Base-by-base conservation (phyloP, 768 basidiomycete genomes). In the Kwoniella bestiolae region DNA sequence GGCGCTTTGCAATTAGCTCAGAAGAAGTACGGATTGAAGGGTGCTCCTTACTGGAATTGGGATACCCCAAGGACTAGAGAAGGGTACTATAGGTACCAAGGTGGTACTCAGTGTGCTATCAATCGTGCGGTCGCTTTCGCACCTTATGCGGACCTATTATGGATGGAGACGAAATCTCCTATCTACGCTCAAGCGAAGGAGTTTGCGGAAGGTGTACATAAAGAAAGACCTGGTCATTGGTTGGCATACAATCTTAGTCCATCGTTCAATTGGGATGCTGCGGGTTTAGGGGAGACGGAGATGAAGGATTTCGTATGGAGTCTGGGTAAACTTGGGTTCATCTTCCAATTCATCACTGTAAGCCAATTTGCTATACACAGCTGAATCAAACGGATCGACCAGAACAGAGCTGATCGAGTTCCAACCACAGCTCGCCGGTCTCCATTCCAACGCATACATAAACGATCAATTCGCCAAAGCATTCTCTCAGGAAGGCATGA, bases 361-460 rank as follows among this genome's bases (percentile, higher is more conserved):
- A 63, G 70, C 69, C 34, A 38, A 1, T 16, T 7, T 18, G 18
- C 18, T 41, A 0, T 0, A 41, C 12, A 41, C 38, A n/a, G n/a
- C n/a, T n/a, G n/a, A n/a, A n/a, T n/a, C n/a, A n/a, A n/a, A n/a
- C n/a, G n/a, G n/a, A n/a, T n/a, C n/a, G n/a, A n/a, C n/a, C n/a
- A n/a, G n/a, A n/a, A n/a, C n/a, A n/a, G n/a, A n/a, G n/a, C n/a
- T n/a, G n/a, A n/a, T n/a, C n/a, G n/a, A n/a, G n/a, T n/a, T n/a
- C n/a, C n/a, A n/a, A n/a, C 21, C 66, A 2, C 77, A 96, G 94
- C 91, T 99, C 66, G 96, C 87, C 47, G 96, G 96, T 63, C 85
- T 99, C 46, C 96, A 99, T 80, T 95, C 94, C 66, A 99, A 96
- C 82, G 96, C 90, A 31, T 95, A 93, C 82, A 98, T 98, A 79